Conservation (phyloP, 2,329 filamentous ascomycete species). For the Penicillium brasilianum region DNA sequence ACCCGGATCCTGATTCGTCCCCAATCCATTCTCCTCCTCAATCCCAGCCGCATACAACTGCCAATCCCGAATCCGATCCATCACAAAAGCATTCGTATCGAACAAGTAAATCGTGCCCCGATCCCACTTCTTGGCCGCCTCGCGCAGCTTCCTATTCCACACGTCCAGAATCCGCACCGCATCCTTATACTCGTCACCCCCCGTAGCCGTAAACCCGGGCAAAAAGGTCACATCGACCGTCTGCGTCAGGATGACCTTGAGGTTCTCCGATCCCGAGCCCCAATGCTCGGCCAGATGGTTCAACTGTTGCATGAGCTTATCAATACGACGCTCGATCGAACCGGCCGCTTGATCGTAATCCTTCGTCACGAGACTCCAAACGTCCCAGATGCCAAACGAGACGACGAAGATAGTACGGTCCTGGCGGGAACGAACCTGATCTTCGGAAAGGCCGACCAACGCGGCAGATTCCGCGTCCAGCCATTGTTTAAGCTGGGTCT, state of each 20-base stretch:
- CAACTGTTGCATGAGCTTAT: conserved; percentile 41
- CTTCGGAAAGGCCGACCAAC: conserved; percentile 26
- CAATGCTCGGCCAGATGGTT: conserved; percentile 37
- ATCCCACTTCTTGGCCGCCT: conserved; percentile 39
- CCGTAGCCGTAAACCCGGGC: conserved; percentile 38
- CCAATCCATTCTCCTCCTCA: conserved; percentile 42
- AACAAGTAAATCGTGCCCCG: conserved; percentile 45
- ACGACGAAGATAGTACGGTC: conserved; percentile 43
- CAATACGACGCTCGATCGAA: conserved; percentile 39
- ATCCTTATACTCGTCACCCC: conserved; percentile 40
- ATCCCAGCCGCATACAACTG: conserved; percentile 44
- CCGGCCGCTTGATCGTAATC: conserved; percentile 32
- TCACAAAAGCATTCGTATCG: conserved; percentile 46
- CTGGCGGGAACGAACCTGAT: conserved; percentile 32
- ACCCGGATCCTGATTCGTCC: conserved; percentile 38
- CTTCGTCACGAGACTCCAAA: conserved; percentile 42
- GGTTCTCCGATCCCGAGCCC: conserved; percentile 29
- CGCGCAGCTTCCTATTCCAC: conserved; percentile 43
- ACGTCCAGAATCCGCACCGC: conserved; percentile 39
- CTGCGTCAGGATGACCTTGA: conserved; percentile 46
- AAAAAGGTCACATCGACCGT: conserved; percentile 48
- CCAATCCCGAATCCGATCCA: conserved; percentile 46
- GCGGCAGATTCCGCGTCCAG: conserved; percentile 38
- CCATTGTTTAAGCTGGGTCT: conserved; percentile 45
- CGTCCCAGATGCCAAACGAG: conserved; percentile 48